Percentiles rank a stretch among this genome's conserved stretches.
Evolutionary conservation across 1,284 basidiomycete species (phyloP).

Genomic region (Ganoderma sinense): DNA sequence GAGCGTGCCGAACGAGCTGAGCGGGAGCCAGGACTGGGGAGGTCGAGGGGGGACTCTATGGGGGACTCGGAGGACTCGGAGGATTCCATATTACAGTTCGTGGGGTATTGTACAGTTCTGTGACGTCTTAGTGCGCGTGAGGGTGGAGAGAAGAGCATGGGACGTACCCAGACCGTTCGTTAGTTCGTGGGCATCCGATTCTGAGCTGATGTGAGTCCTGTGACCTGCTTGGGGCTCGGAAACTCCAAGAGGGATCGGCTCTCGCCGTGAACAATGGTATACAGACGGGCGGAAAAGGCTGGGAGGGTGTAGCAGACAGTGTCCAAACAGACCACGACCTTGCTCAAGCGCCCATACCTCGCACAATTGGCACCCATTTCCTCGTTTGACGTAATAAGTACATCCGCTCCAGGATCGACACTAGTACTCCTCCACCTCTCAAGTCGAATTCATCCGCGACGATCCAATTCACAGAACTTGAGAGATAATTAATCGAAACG

Average conservation of each 20-base stretch:
- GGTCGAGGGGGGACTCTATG: conserved; percentile 30
- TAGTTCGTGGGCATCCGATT: conserved; percentile 25
- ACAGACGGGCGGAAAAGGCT: conserved; percentile 8
- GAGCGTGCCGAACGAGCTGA: conserved; percentile 24
- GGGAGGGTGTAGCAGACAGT: conserved; percentile 17
- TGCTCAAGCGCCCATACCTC: conserved; percentile 8
- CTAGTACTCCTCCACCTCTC: too few relatives aligned
- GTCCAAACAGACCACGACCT: conserved; percentile 23
- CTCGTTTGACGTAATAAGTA: conserved; percentile 16
- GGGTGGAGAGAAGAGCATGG: conserved; percentile 3
- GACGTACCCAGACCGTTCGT: conserved; percentile 29
- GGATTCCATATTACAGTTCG: conserved; percentile 32
- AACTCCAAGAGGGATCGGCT: neutral
- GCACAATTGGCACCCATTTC: conserved; percentile 7
- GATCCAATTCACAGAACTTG: neutral
- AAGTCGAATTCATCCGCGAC: too few relatives aligned
- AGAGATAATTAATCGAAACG: too few relatives aligned
- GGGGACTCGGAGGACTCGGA: conserved; percentile 35
- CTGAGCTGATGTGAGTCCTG: conserved; percentile 5
- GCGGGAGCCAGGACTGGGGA: conserved; percentile 10
- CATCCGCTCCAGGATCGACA: neutral
- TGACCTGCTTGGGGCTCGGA: neutral
- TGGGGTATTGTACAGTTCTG: conserved; percentile 28
- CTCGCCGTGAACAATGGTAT: conserved; percentile 31
- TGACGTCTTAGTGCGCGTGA: conserved; percentile 16